Percentiles rank a stretch among this genome's conserved stretches.
Evolutionary conservation across 164 flowering plant genomes (phyloP).

Genomic region (Tetracentron sinense): DNA sequence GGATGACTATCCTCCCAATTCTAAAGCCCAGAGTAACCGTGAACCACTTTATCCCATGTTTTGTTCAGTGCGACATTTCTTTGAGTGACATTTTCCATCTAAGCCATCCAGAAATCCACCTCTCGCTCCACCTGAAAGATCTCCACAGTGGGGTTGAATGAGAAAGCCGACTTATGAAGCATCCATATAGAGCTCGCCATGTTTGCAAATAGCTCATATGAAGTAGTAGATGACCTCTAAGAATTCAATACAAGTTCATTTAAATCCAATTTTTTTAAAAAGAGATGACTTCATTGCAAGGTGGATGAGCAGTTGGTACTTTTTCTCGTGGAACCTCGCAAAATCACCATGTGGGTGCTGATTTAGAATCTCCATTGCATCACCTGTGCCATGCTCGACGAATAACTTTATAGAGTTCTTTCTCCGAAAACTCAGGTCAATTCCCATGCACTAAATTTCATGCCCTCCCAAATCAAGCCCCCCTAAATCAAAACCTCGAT

Average conservation of each 20-base stretch:
- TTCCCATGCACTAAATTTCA: conserved; percentile 27
- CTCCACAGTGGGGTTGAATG: conserved; percentile 69
- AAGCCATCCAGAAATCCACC: conserved; percentile 72
- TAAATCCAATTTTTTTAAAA: conserved; percentile 50
- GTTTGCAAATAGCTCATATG: conserved; percentile 67
- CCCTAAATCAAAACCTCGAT: conserved; percentile 49
- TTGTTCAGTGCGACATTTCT: conserved; percentile 22
- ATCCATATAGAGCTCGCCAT: conserved; percentile 90
- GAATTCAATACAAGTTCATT: conserved; percentile 53
- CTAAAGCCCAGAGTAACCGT: conserved; percentile 90
- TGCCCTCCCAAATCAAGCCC: conserved; percentile 45
- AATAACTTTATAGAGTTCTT: conserved; percentile 41
- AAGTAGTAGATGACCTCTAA: conserved; percentile 59
- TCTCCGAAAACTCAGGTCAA: conserved; percentile 12
- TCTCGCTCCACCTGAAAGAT: conserved; percentile 86
- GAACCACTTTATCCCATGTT: conserved; percentile 56
- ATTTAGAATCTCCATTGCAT: conserved; percentile 61
- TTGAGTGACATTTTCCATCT: conserved; percentile 70
- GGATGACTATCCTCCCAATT: conserved; percentile 72
- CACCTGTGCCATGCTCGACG: conserved; percentile 51
- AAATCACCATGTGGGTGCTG: conserved; percentile 48
- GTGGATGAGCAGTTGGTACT: conserved; percentile 73
- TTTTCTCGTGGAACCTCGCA: conserved; percentile 66
- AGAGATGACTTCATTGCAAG: conserved; percentile 84
- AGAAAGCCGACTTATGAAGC: conserved; percentile 77